Evolutionary conservation across 371 early-diverging fungal genomes (phyloP).

Genomic region (Mucor velutinosus): DNA sequence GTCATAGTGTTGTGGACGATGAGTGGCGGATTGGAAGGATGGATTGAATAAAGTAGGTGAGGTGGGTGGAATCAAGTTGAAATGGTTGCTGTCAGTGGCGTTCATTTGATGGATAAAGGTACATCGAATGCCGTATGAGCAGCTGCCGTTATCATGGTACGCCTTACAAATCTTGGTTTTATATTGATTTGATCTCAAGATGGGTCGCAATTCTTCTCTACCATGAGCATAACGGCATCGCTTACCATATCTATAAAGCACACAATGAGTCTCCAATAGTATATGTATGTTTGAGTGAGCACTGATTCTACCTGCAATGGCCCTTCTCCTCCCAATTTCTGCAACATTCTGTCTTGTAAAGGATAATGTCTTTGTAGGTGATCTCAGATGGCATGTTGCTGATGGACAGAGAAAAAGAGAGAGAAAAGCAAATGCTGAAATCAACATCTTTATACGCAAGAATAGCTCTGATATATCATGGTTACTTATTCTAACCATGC

Average conservation of each 20-base stretch:
- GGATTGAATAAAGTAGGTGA: not conserved
- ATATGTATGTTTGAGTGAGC: not conserved
- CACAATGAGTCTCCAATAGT: not conserved
- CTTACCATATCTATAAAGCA: constrained; percentile 67
- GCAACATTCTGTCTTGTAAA: constrained; percentile 96
- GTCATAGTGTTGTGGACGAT: too few species aligned
- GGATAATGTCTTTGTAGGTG: constrained; percentile 55
- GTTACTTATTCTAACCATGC: not conserved
- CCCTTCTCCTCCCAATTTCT: constrained; percentile 81
- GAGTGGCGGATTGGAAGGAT: not conserved
- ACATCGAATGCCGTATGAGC: constrained; percentile 90
- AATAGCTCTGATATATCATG: not conserved
- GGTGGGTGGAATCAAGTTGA: not conserved
- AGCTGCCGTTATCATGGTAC: constrained; percentile 83
- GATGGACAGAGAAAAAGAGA: not conserved
- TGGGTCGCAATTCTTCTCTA: constrained; percentile 71
- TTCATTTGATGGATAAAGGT: constrained; percentile 81
- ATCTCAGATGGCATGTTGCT: constrained; percentile 9
- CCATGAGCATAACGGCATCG: constrained; percentile 96
- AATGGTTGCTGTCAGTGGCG: not conserved
- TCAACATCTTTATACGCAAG: not conserved
- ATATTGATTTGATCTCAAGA: constrained; percentile 88
- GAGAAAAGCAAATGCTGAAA: not conserved
- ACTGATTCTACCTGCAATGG: constrained; percentile 62
- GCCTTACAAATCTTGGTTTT: constrained; percentile 85